Base-by-base conservation (phyloP, 1,284 basidiomycete species). In the Entoloma clypeatum region DNA sequence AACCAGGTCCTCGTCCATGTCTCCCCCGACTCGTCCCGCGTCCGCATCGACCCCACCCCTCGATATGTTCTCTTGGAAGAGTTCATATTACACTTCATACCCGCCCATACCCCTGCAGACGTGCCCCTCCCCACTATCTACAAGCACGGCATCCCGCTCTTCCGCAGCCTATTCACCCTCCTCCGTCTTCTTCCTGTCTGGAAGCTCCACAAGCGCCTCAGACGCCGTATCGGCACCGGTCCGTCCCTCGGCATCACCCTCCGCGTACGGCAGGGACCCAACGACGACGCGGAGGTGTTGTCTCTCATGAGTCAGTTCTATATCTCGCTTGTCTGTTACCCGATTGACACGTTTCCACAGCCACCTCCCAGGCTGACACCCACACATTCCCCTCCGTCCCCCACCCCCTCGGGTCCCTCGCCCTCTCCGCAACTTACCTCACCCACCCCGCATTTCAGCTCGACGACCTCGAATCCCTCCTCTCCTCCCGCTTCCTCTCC, bases 141-240 rank as follows among this genome's bases (percentile, higher is more conserved):
- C 73, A 89, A 90, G 61, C 79, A 87, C 51, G 78, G 81, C 21
- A 88, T 90, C 52, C 75, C 82, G 27, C 71, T 87, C 26, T 88
- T 89, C 64, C 73, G 86, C 38, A 84, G 81, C 56, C 58, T 88
- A 4, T 90, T 72, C 63, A 81, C 77, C 23, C 61, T 89, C 28
- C 67, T 88, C 32, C 72, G 83, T 39, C 70, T 86, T 17, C 68
- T 88, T 5, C 86, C 86, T 16, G 67, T 79, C 1, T 89, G 85
- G 84, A 79, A 76, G 55, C 69, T 86, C 26, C 72, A 74, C 54
- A 77, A 77, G 53, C 75, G 76, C 29, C 62, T 86, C 21, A 68
- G 77, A 39, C 64, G 77, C 44, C 67, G 62, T 14, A 54, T 49
- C 9, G 57, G 74, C 22, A 51, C 61, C 26, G 72, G 71, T 7